These are phyloP conservation scores for Eucalyptus cloeziana DNA, from an alignment of 345 rosid genomes.

Conservation along the genomic window DNA sequence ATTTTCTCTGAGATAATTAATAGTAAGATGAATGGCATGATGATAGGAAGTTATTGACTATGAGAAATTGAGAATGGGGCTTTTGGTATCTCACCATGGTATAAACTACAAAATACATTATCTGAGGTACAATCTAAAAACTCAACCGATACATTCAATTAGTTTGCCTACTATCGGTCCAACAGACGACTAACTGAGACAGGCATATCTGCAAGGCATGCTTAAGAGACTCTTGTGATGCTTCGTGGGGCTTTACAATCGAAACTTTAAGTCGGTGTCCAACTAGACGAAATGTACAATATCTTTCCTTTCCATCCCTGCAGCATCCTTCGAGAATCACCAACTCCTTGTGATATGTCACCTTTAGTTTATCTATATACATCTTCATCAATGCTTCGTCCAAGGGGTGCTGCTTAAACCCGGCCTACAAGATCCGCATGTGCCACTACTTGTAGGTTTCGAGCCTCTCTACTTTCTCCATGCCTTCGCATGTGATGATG, in stretches of 20 bases:
- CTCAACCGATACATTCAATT: not conserved
- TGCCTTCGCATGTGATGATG: conserved; percentile 25
- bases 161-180: not conserved
- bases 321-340: conserved; percentile 24
- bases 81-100: not conserved
- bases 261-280: conserved; percentile 10
- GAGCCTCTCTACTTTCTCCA: conserved; percentile 30
- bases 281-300: conserved; percentile 16
- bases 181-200: not conserved
- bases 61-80: not conserved
- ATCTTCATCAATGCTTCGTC: conserved; percentile 12
- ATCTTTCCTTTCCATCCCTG: conserved; percentile 55
- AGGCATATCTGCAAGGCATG: not conserved
- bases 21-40: not conserved
- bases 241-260: not conserved
- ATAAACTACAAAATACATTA: too few relatives aligned
- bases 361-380: not conserved
- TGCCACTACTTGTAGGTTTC: conserved; percentile 53
- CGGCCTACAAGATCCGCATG: conserved; percentile 11
- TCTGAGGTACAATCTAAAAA: not conserved
- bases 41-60: not conserved
- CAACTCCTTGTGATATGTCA: conserved; percentile 19
- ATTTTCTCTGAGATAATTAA: too few relatives aligned
- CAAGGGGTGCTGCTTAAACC: conserved; percentile 27
- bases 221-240: not conserved